phyloP scores from a whole-genome alignment of 805 yeast species.

The Pichia pseudocactophila region DNA sequence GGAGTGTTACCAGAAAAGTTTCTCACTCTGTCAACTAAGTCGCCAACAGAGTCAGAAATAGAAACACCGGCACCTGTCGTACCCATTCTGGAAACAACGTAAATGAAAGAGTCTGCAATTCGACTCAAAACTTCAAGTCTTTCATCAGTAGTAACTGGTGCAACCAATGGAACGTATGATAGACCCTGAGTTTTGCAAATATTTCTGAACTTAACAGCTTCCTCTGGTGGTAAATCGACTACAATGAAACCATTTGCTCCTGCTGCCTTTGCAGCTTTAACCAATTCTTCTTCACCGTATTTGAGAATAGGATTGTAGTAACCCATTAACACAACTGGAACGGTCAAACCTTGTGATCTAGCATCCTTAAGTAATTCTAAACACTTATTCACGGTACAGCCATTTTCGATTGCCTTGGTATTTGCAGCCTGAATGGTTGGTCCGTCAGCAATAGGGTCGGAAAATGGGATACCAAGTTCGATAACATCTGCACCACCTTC shows the following conservation, averaged over 20 bases:
- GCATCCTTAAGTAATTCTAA: constrained; percentile 69
- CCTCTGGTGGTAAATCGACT: constrained; percentile 97
- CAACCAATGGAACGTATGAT: constrained; percentile 87
- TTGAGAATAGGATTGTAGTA: constrained; percentile 90
- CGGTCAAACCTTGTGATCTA: constrained; percentile 71
- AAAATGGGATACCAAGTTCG: constrained; percentile 92
- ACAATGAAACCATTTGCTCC: constrained; percentile 95
- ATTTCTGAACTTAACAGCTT: constrained; percentile 79
- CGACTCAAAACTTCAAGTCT: constrained; percentile 68
- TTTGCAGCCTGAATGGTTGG: constrained; percentile 92
- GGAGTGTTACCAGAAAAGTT: constrained; percentile 69
- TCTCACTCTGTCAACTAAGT: constrained; percentile 67
- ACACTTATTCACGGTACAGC: constrained; percentile 61
- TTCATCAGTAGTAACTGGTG: constrained; percentile 92
- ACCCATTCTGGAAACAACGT: constrained; percentile 97
- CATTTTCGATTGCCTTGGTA: constrained; percentile 72
- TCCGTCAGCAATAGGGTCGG: constrained; percentile 99
- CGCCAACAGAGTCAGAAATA: constrained; percentile 54
- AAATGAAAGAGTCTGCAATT: constrained; percentile 91
- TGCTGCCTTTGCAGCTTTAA: constrained; percentile 68
- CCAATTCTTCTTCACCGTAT: constrained; percentile 81
- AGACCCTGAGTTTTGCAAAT: constrained; percentile 59
- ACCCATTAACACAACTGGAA: constrained; percentile 93
- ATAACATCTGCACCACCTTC: constrained; percentile 93
- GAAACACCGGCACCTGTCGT: constrained; percentile 82